Evolutionary conservation across 768 basidiomycete species (phyloP).

Genomic region (Serpula lacrymans): DNA sequence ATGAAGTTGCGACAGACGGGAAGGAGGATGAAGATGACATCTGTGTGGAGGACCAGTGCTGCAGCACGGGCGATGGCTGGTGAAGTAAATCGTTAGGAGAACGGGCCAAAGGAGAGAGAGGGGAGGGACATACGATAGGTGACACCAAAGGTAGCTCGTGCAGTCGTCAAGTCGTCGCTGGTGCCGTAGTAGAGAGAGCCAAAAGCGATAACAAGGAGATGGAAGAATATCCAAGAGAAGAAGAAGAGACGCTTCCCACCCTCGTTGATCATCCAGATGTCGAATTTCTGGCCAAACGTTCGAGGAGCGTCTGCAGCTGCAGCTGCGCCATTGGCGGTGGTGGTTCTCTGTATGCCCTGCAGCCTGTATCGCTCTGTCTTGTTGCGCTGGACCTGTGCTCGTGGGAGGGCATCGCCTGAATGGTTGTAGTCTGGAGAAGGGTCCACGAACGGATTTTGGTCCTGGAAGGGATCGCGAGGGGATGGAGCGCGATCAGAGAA

Average conservation of each 20-base stretch:
- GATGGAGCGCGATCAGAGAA: constrained; percentile 52
- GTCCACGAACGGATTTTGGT: constrained; percentile 49
- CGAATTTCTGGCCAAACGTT: constrained; percentile 44
- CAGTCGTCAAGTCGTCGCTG: constrained; percentile 72
- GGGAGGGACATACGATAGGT: constrained; percentile 56
- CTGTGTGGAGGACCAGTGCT: constrained; percentile 87
- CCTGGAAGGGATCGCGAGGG: constrained; percentile 36
- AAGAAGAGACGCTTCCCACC: constrained; percentile 81
- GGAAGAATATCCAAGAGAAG: constrained; percentile 75
- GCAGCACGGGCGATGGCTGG: constrained; percentile 84
- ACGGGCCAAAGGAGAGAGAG: background rate
- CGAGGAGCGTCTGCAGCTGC: constrained; percentile 33
- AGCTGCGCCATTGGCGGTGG: constrained; percentile 19
- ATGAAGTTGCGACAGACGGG: constrained; percentile 96
- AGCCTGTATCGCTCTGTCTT: constrained; percentile 79
- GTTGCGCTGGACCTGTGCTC: constrained; percentile 71
- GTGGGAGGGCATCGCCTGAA: constrained; percentile 24
- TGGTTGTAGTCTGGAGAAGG: constrained; percentile 29
- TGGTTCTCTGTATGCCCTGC: constrained; percentile 76
- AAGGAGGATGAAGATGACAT: constrained; percentile 90
- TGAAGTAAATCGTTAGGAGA: background rate
- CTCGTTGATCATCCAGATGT: constrained; percentile 93
- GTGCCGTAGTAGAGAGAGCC: constrained; percentile 75
- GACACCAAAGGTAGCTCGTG: constrained; percentile 67
- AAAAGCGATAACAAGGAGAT: constrained; percentile 71